Percentiles rank a stretch among this genome's conserved stretches.
Evolutionary conservation across 2,329 filamentous ascomycete genomes (phyloP).

Genomic region (Colletotrichum sp.): DNA sequence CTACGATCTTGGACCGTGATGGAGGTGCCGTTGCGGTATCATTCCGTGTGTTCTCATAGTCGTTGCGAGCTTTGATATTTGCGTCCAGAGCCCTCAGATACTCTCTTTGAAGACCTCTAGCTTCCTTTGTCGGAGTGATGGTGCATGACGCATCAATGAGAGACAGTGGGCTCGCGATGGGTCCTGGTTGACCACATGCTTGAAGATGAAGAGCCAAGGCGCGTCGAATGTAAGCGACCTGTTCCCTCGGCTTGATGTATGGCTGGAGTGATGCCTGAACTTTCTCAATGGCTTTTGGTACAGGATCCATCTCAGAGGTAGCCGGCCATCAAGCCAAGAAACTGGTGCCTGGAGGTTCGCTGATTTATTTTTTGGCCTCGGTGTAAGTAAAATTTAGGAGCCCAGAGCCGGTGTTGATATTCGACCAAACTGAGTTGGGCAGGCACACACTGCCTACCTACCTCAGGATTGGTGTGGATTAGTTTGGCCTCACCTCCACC

Average conservation of each 20-base stretch:
- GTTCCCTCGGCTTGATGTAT: conserved; percentile 62
- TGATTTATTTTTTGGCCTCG: not conserved
- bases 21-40: conserved; percentile 23
- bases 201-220: conserved; percentile 59
- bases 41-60: conserved; percentile 42
- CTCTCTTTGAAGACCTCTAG: conserved; percentile 55
- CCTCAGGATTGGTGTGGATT: conserved; percentile 9
- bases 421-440: not conserved
- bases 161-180: conserved; percentile 50
- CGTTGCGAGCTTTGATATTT: conserved; percentile 55
- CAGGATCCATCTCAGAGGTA: conserved; percentile 25
- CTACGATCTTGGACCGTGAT: conserved; percentile 13
- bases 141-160: conserved; percentile 46
- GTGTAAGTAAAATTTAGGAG: not conserved
- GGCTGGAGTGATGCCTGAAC: conserved; percentile 52
- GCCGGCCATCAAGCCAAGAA: not conserved
- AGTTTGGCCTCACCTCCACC: not conserved
- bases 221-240: conserved; percentile 60
- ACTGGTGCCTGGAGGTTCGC: not conserved
- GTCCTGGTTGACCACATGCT: conserved; percentile 47
- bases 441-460: not conserved
- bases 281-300: conserved; percentile 38
- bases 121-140: conserved; percentile 38
- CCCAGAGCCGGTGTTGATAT: not conserved
- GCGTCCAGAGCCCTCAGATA: conserved; percentile 60